Evolutionary conservation across 2,329 filamentous ascomycete species (phyloP).

Genomic region (Rosellinia necatrix): DNA sequence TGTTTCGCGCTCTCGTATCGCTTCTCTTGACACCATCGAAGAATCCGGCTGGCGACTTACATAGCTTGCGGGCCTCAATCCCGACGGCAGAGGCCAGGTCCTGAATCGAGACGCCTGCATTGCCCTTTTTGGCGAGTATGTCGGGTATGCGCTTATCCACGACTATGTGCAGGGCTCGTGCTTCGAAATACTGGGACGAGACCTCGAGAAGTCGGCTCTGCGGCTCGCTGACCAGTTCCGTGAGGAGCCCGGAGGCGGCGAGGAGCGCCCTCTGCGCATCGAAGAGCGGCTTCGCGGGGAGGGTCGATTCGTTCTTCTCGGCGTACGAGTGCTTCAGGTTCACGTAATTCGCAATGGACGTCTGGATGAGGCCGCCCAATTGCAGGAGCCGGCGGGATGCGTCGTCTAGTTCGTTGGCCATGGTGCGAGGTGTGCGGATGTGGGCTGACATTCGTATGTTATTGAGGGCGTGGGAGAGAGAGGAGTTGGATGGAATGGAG

Average conservation of each 20-base stretch:
- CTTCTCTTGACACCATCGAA: background rate
- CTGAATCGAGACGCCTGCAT: slow-evolving; percentile 34
- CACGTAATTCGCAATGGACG: slow-evolving; percentile 19
- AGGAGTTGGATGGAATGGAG: background rate
- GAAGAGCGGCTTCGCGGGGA: slow-evolving; percentile 33
- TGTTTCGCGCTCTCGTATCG: background rate
- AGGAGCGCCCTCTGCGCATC: slow-evolving; percentile 42
- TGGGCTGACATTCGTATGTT: too few relatives aligned
- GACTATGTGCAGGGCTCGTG: slow-evolving; percentile 42
- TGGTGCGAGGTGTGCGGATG: background rate
- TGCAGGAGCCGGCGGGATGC: slow-evolving; percentile 22
- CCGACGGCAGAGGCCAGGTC: slow-evolving; percentile 34
- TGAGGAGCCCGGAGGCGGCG: slow-evolving; percentile 41
- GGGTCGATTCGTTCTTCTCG: background rate
- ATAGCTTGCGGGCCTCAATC: slow-evolving; percentile 40
- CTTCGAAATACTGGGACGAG: slow-evolving; percentile 42
- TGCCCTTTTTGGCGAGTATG: slow-evolving; percentile 36
- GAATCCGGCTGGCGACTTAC: slow-evolving; percentile 23
- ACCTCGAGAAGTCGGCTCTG: slow-evolving; percentile 41
- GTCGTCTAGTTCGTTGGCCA: slow-evolving; percentile 18
- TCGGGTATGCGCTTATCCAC: slow-evolving; percentile 42
- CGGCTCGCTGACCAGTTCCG: slow-evolving; percentile 42
- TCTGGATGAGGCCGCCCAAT: slow-evolving; percentile 29
- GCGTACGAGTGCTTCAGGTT: slow-evolving; percentile 3
- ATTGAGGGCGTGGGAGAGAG: background rate